Evolutionary conservation across 1,284 basidiomycete genomes (phyloP).

Genomic region (Boletellus deceptivus): DNA sequence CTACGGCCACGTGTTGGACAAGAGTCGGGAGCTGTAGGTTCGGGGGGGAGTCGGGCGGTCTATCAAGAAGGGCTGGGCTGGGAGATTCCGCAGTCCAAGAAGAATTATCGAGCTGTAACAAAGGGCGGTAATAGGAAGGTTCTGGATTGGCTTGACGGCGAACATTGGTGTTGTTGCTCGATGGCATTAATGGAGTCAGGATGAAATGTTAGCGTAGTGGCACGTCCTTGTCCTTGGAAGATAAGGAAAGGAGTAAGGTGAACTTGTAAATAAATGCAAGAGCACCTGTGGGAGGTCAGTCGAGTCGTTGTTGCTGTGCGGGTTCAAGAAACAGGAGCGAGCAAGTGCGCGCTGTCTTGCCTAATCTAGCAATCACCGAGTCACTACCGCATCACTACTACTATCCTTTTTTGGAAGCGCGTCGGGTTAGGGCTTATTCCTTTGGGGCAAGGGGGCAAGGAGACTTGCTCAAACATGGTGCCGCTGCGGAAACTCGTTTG

Average conservation of each 20-base stretch:
- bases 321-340: conserved; percentile 23
- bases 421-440: background rate
- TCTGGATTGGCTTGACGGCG: conserved; percentile 19
- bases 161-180: conserved; percentile 27
- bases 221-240: conserved; percentile 19
- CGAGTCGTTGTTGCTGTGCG: conserved; percentile 24
- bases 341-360: conserved; percentile 2
- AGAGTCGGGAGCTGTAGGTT: conserved; percentile 7
- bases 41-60: conserved; percentile 7
- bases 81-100: conserved; percentile 18
- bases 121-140: conserved; percentile 23
- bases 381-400: conserved; percentile 11
- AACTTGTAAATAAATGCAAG: conserved; percentile 36
- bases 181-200: conserved; percentile 30
- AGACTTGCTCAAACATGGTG: no score
- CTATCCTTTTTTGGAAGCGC: conserved; percentile 18
- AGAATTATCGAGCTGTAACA: conserved; percentile 33
- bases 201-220: conserved; percentile 12
- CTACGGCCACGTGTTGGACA: conserved; percentile 9
- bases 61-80: conserved; percentile 8
- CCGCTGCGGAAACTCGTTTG: no score
- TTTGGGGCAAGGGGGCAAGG: no score
- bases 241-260: conserved; percentile 17
- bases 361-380: conserved; percentile 19
- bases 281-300: conserved; percentile 15